Evolutionary conservation across 1,284 basidiomycete species (phyloP).

Genomic region (Boletellus deceptivus): DNA sequence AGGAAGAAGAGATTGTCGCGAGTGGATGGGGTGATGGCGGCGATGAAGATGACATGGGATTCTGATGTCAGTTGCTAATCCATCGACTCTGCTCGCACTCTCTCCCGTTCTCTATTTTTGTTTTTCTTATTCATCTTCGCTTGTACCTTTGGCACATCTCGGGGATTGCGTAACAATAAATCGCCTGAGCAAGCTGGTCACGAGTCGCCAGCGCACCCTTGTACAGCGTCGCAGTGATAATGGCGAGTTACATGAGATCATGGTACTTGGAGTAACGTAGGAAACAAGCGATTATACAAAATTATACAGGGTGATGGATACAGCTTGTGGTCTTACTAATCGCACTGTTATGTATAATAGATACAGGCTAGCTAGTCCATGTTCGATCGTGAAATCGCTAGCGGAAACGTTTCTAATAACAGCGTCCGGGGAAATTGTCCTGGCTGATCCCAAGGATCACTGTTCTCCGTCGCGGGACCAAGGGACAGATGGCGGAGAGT

Average conservation of each 20-base stretch:
- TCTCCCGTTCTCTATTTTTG: conserved; percentile 1
- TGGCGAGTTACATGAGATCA: conserved; percentile 5
- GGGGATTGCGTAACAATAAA: conserved; percentile 12
- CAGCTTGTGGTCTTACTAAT: background rate
- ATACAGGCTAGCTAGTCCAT: background rate
- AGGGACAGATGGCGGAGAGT: background rate
- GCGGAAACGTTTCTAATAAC: background rate
- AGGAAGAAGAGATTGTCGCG: conserved; percentile 57
- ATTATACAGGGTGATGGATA: no score
- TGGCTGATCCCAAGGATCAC: background rate
- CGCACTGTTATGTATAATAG: conserved; percentile 7
- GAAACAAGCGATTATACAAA: no score
- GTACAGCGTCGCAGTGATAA: background rate
- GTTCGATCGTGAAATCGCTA: background rate
- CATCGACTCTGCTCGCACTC: background rate
- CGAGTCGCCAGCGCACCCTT: conserved; percentile 7
- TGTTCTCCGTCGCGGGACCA: background rate
- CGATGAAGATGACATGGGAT: conserved; percentile 64
- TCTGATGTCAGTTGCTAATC: conserved; percentile 15
- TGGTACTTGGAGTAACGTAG: background rate
- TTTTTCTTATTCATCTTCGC: conserved; percentile 4
- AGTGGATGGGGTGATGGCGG: conserved; percentile 63
- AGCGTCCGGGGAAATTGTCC: background rate
- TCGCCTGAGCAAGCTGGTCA: conserved; percentile 10
- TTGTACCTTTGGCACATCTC: conserved; percentile 15